Conservation (phyloP, 768 basidiomycete genomes). For the Kwoniella pini region DNA sequence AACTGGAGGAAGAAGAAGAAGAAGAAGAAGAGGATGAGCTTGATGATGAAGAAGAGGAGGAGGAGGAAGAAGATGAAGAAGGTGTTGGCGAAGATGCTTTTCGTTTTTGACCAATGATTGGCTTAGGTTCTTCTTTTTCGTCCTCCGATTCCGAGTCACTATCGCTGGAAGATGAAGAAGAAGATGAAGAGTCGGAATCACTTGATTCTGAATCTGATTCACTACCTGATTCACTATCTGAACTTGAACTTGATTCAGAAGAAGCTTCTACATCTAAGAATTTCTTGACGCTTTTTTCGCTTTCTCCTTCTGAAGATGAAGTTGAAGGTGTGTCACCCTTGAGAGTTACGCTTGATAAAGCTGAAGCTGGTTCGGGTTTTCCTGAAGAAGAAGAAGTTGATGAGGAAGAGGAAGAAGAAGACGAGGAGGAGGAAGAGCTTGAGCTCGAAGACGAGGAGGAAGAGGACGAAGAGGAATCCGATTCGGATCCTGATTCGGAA, state of each 20-base stretch:
- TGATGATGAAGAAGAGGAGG: conserved; percentile 27
- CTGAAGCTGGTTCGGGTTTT: conserved; percentile 10
- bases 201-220: conserved; percentile 5
- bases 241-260: conserved; percentile 9
- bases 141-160: conserved; percentile 15
- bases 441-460: conserved; percentile 10
- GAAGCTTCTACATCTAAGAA: conserved; percentile 33
- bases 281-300: conserved; percentile 19
- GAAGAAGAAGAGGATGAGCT: conserved; percentile 10
- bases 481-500: conserved; percentile 25
- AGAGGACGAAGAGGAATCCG: conserved; percentile 13
- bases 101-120: conserved; percentile 39
- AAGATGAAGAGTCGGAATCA: conserved; percentile 12
- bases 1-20: conserved; percentile 1
- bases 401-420: conserved; percentile 18
- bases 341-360: conserved; percentile 17
- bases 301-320: conserved; percentile 22
- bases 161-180: conserved; percentile 1
- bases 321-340: conserved; percentile 18
- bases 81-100: conserved; percentile 41
- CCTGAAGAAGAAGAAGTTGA: conserved; percentile 3
- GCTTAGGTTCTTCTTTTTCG: conserved; percentile 24
- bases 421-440: conserved; percentile 26
- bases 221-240: conserved; percentile 14
- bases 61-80: conserved; percentile 34